Percentiles rank a stretch among this genome's conserved stretches.
phyloP scores from a whole-genome alignment of 306 rosid genomes.

The Casuarina cunninghamiana region DNA sequence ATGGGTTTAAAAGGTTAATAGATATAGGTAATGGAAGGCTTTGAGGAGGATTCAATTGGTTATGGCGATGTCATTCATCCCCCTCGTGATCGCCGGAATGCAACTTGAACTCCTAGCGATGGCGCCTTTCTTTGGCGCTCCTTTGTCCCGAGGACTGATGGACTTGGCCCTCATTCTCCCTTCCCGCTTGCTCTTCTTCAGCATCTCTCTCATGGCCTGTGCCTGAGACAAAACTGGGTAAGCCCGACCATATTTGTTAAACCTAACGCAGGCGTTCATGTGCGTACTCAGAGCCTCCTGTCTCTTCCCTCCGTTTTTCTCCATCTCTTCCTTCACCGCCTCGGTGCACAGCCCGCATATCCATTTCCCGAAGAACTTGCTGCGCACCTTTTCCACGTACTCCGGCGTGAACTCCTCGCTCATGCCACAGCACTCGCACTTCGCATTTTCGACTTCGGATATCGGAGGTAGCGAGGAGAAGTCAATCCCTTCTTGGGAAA shows the following conservation, averaged over 20 bases:
- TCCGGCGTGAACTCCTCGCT: slow-evolving; percentile 86
- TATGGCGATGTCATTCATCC: slow-evolving; percentile 50
- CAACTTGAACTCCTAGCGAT: slow-evolving; percentile 89
- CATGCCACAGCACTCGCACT: slow-evolving; percentile 97
- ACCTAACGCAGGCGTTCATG: slow-evolving; percentile 76
- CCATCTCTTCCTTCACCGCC: slow-evolving; percentile 89
- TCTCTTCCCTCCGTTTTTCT: slow-evolving; percentile 72
- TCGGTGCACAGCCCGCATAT: slow-evolving; percentile 85
- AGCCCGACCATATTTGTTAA: slow-evolving; percentile 78
- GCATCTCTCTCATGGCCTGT: slow-evolving; percentile 88
- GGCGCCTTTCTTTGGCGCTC: slow-evolving; percentile 49
- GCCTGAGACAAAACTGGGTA: slow-evolving; percentile 89
- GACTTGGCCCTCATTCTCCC: slow-evolving; percentile 70
- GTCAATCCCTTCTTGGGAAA: slow-evolving; percentile 44
- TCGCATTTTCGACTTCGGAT: slow-evolving; percentile 76
- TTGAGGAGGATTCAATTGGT: slow-evolving; percentile 22
- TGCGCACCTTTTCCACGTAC: slow-evolving; percentile 68
- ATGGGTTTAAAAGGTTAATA: not conserved
- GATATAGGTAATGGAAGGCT: not conserved
- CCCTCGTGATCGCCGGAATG: slow-evolving; percentile 80
- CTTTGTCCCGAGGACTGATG: slow-evolving; percentile 76
- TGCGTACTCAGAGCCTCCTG: slow-evolving; percentile 75
- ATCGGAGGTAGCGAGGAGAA: slow-evolving; percentile 47
- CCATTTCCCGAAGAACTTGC: slow-evolving; percentile 67
- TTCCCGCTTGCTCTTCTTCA: slow-evolving; percentile 66